Percentiles rank a stretch among this genome's conserved stretches.
Evolutionary conservation across 176 grass and related monocot genomes (phyloP).

Genomic region (Miscanthus lutarioriparius): DNA sequence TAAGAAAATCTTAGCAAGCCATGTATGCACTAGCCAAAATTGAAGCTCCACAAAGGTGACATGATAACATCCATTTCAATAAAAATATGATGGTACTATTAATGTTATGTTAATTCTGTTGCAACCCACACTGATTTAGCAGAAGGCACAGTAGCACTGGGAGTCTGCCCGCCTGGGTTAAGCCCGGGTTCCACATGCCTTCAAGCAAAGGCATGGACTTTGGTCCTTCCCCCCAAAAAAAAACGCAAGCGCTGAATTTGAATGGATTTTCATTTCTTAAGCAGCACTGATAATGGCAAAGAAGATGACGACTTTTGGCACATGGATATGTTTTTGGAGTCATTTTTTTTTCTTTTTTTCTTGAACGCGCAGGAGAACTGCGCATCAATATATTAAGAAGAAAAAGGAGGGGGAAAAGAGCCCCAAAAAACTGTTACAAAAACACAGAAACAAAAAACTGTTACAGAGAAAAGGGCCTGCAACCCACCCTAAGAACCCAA

Average conservation of each 20-base stretch:
- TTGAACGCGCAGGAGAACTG: no score
- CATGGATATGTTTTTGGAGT: not conserved
- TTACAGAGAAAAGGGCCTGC: no score
- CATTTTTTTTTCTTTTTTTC: no score
- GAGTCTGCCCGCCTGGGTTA: not conserved
- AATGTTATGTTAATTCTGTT: not conserved
- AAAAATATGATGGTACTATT: not conserved
- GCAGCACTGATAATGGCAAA: not conserved
- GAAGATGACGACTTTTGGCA: not conserved
- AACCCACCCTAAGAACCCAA: no score
- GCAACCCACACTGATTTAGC: not conserved
- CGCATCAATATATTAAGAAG: no score
- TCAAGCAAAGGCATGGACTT: not conserved
- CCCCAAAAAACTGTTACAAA: no score
- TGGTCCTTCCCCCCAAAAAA: not conserved
- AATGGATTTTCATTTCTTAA: slow-evolving; percentile 23
- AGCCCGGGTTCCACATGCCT: not conserved
- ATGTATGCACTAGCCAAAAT: not conserved
- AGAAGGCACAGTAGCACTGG: not conserved
- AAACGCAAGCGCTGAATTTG: not conserved
- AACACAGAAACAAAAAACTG: no score
- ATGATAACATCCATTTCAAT: not conserved
- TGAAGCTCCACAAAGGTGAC: not conserved
- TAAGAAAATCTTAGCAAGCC: not conserved
- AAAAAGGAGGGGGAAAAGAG: no score